Base-by-base conservation (phyloP, 257 asterid species). In the Ilex asprella region DNA sequence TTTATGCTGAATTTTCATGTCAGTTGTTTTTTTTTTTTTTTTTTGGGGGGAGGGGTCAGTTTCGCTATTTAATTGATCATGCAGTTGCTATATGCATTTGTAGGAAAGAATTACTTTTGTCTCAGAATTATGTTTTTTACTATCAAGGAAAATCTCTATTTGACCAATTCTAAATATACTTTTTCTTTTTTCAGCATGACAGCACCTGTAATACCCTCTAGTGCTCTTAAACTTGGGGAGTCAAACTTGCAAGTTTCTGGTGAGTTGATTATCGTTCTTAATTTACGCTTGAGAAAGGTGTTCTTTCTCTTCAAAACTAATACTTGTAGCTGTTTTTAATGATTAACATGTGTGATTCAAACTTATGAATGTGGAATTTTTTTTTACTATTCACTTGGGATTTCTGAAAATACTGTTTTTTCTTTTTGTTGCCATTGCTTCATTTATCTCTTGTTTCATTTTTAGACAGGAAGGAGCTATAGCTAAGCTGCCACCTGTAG, bases 201-300 rank as follows among this genome's bases (percentile, higher is more conserved):
- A 47, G 96, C 99, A 69, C 99, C 99, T 68, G 63, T 82, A 56
- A 92, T 89, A 76, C 95, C 95, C 66, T 78, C 85, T 73, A 75
- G 88, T 62, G 91, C 99, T 70, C 97, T 89, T 55, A 62, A 63
- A 63, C 71, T 29, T 55, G 98, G 98, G 68, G 98, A 92, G 82
- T 65, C 97, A 32, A 52, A 85, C 79, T 16, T 92, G 81, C 77
- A 77, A 67, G 96, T 92, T 68, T 12, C 85, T 64, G 85, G 85
- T 76, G 55, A 39, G 72, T 66, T 50, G 15, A 2, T 72, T 47
- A 50, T 49, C 39, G 49, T 12, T 27, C 62, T 55, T 59, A 31
- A 35, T 3, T 39, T 59, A 21, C 16, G 65, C 30, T 54, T 46
- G 13, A 46, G 13, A 46, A 46, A 46, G 52, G 3, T 46, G 41